A percentile compares a stretch with the other conserved stretches of the same genome.
Evolutionary conservation across 2,329 filamentous ascomycete genomes (phyloP).

Genomic region (Fusarium sp.): DNA sequence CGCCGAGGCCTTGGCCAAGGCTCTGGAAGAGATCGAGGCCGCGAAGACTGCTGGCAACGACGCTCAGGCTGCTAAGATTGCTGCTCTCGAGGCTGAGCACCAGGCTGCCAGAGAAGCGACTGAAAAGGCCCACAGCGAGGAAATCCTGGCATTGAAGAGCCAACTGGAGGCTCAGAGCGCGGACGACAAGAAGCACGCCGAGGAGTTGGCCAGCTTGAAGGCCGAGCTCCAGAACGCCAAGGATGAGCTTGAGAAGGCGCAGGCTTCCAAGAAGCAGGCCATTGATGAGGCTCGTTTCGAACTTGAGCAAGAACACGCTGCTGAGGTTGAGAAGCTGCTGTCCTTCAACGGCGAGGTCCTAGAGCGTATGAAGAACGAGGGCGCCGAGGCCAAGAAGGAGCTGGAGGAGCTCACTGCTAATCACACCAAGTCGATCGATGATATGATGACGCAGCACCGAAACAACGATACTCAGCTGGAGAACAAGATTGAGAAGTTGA

Average conservation of each 20-base stretch:
- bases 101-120: conserved; percentile 45
- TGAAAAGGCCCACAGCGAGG: conserved; percentile 50
- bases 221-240: conserved; percentile 38
- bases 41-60: conserved; percentile 47
- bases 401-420: conserved; percentile 55
- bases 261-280: conserved; percentile 57
- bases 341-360: conserved; percentile 56
- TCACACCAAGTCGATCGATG: conserved; percentile 55
- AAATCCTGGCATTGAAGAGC: conserved; percentile 55
- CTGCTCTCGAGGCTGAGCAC: conserved; percentile 49
- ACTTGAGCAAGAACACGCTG: conserved; percentile 58
- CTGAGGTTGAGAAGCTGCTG: conserved; percentile 61
- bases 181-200: conserved; percentile 48
- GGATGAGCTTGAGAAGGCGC: conserved; percentile 59
- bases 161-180: conserved; percentile 59
- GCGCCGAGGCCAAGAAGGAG: conserved; percentile 54
- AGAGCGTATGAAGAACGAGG: conserved; percentile 55
- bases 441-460: conserved; percentile 55
- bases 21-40: conserved; percentile 47
- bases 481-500: conserved; percentile 52
- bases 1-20: conserved; percentile 44
- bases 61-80: conserved; percentile 47
- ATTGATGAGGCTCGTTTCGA: conserved; percentile 59
- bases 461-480: conserved; percentile 49
- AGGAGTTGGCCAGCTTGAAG: conserved; percentile 51